phyloP scores from a whole-genome alignment of 140 eudicot genomes.

The Bidens hawaiensis region DNA sequence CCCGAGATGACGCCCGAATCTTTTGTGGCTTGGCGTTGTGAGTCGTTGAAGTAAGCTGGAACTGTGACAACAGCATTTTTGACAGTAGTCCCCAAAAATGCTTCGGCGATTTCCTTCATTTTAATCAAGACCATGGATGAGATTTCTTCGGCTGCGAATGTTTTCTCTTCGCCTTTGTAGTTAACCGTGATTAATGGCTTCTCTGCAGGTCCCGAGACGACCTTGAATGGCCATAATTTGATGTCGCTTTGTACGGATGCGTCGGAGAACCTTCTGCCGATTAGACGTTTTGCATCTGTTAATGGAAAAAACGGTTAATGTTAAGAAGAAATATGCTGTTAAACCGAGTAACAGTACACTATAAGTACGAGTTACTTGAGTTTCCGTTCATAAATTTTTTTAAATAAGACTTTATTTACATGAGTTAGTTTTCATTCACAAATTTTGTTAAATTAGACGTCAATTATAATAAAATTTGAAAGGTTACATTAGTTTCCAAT shows the following conservation, averaged over 20 bases:
- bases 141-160: slow-evolving; percentile 54
- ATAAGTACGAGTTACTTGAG: too few relatives aligned
- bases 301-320: too few relatives aligned
- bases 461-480: too few relatives aligned
- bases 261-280: slow-evolving; percentile 54
- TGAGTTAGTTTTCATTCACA: too few relatives aligned
- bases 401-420: too few relatives aligned
- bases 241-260: slow-evolving; percentile 59
- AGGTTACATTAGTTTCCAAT: too few relatives aligned
- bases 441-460: too few relatives aligned
- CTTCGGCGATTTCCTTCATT: too few relatives aligned
- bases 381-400: too few relatives aligned
- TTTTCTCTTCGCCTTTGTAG: slow-evolving; percentile 55
- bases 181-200: slow-evolving; percentile 58
- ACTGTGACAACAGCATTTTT: slow-evolving; percentile 62
- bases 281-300: slow-evolving; percentile 59
- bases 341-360: too few relatives aligned
- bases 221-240: slow-evolving; percentile 61
- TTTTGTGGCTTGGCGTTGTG: slow-evolving; percentile 63
- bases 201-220: slow-evolving; percentile 46
- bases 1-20: slow-evolving; percentile 65
- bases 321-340: too few relatives aligned
- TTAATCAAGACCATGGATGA: slow-evolving; percentile 56
- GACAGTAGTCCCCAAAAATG: too few relatives aligned
- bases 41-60: slow-evolving; percentile 62